Evolutionary conservation across 169 alveolate genomes (phyloP), one percentile per base, ranked within the genome.

Genomic region (Plasmodium gaboni): DNA sequence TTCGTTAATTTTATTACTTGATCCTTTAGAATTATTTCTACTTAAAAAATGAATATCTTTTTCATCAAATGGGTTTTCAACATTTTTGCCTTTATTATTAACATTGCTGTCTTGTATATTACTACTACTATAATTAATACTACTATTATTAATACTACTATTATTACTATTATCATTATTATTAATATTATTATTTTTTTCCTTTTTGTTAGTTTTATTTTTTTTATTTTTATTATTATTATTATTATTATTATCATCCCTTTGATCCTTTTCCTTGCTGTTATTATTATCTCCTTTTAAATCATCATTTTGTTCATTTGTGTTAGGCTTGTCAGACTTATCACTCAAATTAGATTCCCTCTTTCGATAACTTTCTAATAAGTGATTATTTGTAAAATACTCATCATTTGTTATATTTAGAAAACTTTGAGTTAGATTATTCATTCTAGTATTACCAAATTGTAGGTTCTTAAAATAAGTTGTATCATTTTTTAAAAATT

Each of bases 401-500:
- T 86, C 68, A 15, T 86, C 87, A 13, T 61, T 28, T 15, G 64
- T 12, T 6, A 86, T 46, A 46, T 71, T 69, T 65, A 86, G 38
- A 67, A 86, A 86, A 59, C 76, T 72, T 15, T 69, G 74, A 2
- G 87, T 70, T 57, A 60, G 44, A 61, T 57, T 86, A 86, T 60
- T 86, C 24, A 60, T 51, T 48, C 71, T 51, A 2, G 59, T 12
- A 64, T 19, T 69, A 1, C 87, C 87, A 19, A 53, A 15, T 10
- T 73, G 60, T 2, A 50, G 13, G 15, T 46, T 46, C 63, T n/a
- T 86, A 46, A 28, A 86, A 59, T 86, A 86, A 13, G 12, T 51
- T 22, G 68, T 60, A 55, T 86, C 92, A 60, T 86, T 86, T 71
- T 71, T 86, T 17, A 71, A 26, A 42, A 86, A 61, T 46, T 86